phyloP scores from a whole-genome alignment of 208 protist species.

The Trypanosoma vivax region DNA sequence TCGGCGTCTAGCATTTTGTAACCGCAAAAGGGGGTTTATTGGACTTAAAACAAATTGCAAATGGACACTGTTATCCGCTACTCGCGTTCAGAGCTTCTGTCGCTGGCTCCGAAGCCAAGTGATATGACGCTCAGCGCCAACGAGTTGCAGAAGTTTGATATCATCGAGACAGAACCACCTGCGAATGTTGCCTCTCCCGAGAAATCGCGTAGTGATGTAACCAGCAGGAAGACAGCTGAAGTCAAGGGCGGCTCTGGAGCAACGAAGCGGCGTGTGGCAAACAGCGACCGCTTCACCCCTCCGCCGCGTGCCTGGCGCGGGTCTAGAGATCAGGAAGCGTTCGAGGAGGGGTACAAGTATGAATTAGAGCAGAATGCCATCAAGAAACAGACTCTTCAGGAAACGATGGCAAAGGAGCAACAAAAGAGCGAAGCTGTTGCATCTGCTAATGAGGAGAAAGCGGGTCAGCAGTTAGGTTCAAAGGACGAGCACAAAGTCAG shows the following conservation, averaged over 20 bases:
- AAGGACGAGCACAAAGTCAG: constrained; percentile 7
- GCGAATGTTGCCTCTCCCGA: constrained; percentile 1
- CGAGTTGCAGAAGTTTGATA: constrained; percentile 48
- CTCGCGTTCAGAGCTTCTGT: constrained; percentile 49
- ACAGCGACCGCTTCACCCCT: constrained; percentile 56
- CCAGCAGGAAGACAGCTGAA: constrained; percentile 3
- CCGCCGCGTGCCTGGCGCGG: constrained; percentile 37
- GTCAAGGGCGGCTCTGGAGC: background rate
- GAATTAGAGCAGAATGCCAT: constrained; percentile 68
- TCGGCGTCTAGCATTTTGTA: too few species aligned
- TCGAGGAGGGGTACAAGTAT: constrained; percentile 79
- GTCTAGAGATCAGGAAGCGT: constrained; percentile 74
- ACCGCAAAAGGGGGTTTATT: background rate
- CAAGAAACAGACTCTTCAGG: constrained; percentile 51
- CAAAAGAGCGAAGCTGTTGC: constrained; percentile 6
- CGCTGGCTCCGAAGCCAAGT: constrained; percentile 26
- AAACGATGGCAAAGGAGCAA: constrained; percentile 60
- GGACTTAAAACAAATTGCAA: constrained; percentile 4
- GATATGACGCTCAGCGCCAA: constrained; percentile 28
- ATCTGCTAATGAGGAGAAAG: constrained; percentile 2
- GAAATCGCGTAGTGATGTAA: background rate
- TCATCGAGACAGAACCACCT: constrained; percentile 50
- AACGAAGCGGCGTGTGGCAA: background rate
- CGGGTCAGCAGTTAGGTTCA: constrained; percentile 21
- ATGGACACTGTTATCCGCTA: constrained; percentile 32